Conservation (phyloP, 2,329 filamentous ascomycete species). For the Leptographium lundbergii region DNA sequence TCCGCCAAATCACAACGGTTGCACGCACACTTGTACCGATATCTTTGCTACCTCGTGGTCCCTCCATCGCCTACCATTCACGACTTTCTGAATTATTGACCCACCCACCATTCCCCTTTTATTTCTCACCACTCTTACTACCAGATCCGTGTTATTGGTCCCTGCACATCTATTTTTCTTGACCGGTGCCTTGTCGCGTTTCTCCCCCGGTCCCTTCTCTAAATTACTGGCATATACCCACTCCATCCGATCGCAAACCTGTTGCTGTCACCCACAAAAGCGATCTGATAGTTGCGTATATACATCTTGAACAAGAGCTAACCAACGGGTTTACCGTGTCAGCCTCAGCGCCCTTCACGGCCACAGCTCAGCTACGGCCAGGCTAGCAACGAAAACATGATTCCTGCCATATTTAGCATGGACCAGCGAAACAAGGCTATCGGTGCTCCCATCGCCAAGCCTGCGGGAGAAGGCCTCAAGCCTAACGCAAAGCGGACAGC, state of each 20-base stretch:
- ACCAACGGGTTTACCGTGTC: slow-evolving; percentile 4
- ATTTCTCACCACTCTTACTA: background rate
- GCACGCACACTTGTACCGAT: background rate
- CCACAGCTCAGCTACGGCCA: slow-evolving; percentile 21
- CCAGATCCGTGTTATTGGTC: background rate
- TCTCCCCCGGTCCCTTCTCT: background rate
- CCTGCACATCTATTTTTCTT: background rate
- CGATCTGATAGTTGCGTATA: background rate
- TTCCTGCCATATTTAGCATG: slow-evolving; percentile 44
- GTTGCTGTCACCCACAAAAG: background rate
- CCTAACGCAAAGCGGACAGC: slow-evolving; percentile 61
- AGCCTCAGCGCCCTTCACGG: slow-evolving; percentile 59
- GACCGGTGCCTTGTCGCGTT: background rate
- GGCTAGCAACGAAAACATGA: slow-evolving; percentile 62
- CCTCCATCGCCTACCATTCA: background rate
- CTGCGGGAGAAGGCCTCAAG: slow-evolving; percentile 41
- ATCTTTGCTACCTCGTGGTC: background rate
- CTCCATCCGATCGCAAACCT: background rate
- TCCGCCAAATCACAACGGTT: background rate
- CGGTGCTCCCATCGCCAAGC: slow-evolving; percentile 40
- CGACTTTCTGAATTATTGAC: background rate
- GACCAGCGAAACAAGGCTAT: slow-evolving; percentile 69
- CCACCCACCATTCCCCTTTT: background rate
- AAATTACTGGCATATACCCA: background rate
- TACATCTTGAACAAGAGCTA: background rate